A percentile compares a stretch with the other conserved stretches of the same genome.
phyloP scores from a whole-genome alignment of 306 rosid genomes.

The Pueraria montana region DNA sequence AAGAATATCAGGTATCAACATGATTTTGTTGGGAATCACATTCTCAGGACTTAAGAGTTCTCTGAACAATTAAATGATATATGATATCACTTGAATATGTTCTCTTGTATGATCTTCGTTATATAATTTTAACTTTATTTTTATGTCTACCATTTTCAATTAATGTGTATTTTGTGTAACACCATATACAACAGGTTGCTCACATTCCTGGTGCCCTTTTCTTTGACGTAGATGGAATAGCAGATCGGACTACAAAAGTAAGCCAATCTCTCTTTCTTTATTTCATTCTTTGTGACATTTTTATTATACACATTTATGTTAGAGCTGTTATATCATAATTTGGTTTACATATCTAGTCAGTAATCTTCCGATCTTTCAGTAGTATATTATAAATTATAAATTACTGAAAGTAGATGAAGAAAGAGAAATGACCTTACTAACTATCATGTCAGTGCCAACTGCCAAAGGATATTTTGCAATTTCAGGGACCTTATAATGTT shows the following conservation, averaged over 20 bases:
- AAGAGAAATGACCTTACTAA: background rate
- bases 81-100: conserved; percentile 26
- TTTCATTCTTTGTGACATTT: conserved; percentile 13
- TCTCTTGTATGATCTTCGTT: conserved; percentile 26
- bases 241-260: conserved; percentile 80
- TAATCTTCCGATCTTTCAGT: conserved; percentile 10
- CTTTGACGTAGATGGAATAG: conserved; percentile 95
- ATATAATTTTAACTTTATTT: background rate
- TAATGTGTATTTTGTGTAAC: conserved; percentile 34
- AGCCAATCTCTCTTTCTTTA: conserved; percentile 49
- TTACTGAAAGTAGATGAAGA: background rate
- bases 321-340: conserved; percentile 21
- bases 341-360: conserved; percentile 9
- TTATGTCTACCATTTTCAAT: conserved; percentile 5
- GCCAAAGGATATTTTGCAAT: conserved; percentile 2
- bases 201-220: conserved; percentile 98
- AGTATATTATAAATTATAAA: background rate
- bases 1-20: conserved; percentile 87
- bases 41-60: conserved; percentile 21
- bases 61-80: conserved; percentile 7
- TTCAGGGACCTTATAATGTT: conserved; percentile 14
- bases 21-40: conserved; percentile 14
- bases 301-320: conserved; percentile 3
- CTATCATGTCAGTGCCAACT: background rate
- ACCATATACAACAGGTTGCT: conserved; percentile 77